Evolutionary conservation across 805 yeast species (phyloP).

Genomic region (Metschnikowia anglica): DNA sequence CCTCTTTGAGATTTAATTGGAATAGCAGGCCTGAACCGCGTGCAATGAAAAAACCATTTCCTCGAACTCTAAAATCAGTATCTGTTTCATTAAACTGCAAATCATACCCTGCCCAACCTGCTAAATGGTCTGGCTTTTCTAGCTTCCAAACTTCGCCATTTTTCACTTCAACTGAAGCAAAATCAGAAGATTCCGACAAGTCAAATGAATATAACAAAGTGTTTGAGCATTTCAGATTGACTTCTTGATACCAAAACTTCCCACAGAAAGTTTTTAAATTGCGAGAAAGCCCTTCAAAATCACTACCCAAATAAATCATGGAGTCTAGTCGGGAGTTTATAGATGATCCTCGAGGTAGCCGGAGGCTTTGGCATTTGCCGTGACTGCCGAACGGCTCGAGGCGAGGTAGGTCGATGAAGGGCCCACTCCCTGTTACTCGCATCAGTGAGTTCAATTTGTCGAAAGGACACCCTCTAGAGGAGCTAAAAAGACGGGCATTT

Average conservation of each 20-base stretch:
- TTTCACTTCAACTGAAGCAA: slow-evolving; percentile 5
- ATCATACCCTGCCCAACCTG: slow-evolving; percentile 18
- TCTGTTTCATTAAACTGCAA: slow-evolving; percentile 1
- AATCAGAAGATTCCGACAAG: slow-evolving; percentile 1
- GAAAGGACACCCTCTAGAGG: neutral
- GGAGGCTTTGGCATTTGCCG: slow-evolving; percentile 7
- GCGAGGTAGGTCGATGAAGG: slow-evolving; percentile 16
- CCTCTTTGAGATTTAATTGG: slow-evolving; percentile 6
- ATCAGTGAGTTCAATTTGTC: neutral
- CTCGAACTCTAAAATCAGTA: slow-evolving; percentile 3
- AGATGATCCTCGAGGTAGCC: slow-evolving; percentile 13
- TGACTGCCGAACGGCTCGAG: slow-evolving; percentile 11
- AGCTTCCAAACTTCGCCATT: slow-evolving; percentile 13
- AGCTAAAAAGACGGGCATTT: neutral
- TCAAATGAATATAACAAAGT: slow-evolving; percentile 13
- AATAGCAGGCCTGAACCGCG: slow-evolving; percentile 9
- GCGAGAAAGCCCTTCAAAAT: slow-evolving; percentile 3
- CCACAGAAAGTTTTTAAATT: slow-evolving; percentile 8
- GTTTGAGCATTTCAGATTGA: slow-evolving; percentile 10
- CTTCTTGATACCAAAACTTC: slow-evolving; percentile 15
- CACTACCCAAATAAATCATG: slow-evolving; percentile 8
- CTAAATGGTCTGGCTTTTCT: slow-evolving; percentile 2
- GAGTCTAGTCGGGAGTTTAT: slow-evolving; percentile 12
- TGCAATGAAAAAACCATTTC: slow-evolving; percentile 11
- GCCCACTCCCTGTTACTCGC: slow-evolving; percentile 17